Conservation (phyloP, 2,329 filamentous ascomycete genomes). For the Pyrenochaeta sp. region DNA sequence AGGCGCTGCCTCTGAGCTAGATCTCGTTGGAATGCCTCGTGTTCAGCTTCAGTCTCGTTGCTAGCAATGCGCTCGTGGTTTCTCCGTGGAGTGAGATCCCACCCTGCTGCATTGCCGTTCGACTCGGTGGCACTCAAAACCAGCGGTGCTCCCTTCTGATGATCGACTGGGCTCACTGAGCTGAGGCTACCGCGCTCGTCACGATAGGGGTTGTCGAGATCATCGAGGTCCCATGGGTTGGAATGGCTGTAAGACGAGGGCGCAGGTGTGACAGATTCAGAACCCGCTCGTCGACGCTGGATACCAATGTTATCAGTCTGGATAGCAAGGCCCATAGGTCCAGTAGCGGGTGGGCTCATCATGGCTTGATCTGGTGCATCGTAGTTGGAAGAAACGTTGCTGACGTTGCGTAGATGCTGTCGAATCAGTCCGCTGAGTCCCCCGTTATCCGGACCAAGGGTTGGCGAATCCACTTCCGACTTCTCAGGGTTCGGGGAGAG, state of each 20-base stretch:
- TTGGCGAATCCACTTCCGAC: conserved; percentile 74
- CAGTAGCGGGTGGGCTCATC: conserved; percentile 56
- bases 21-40: conserved; percentile 77
- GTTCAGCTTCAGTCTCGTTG: conserved; percentile 63
- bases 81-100: conserved; percentile 60
- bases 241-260: conserved; percentile 61
- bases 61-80: conserved; percentile 60
- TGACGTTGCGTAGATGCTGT: conserved; percentile 83
- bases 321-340: conserved; percentile 43
- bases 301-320: conserved; percentile 42
- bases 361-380: conserved; percentile 42
- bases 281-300: conserved; percentile 37
- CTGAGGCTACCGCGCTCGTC: conserved; percentile 47
- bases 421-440: conserved; percentile 84
- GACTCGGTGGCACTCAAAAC: conserved; percentile 18
- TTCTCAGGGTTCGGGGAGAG: conserved; percentile 23
- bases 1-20: conserved; percentile 74
- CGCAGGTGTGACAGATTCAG: conserved; percentile 52
- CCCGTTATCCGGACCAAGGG: conserved; percentile 69
- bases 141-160: conserved; percentile 20
- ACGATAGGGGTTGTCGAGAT: conserved; percentile 53
- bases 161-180: conserved; percentile 46
- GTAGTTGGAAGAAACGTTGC: conserved; percentile 82
- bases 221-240: conserved; percentile 65
- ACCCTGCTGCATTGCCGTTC: conserved; percentile 36